Conservation (phyloP, 2,329 filamentous ascomycete genomes). For the Fusarium denticulatum region DNA sequence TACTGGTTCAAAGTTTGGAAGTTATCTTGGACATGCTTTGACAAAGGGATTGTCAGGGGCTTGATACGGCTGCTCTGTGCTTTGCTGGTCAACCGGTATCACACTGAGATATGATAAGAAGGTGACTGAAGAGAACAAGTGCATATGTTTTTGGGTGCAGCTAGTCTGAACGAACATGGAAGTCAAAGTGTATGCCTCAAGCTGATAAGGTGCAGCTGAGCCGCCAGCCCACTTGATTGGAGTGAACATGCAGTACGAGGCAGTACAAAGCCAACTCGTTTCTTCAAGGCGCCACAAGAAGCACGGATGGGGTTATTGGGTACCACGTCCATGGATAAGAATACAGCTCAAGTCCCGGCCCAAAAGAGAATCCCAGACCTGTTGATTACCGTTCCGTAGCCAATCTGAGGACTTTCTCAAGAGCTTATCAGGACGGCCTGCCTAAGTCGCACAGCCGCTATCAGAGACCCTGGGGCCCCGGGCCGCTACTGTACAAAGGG, state of each 20-base stretch:
- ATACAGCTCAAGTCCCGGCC: slow-evolving; percentile 5
- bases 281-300: slow-evolving; percentile 8
- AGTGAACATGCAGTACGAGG: not conserved
- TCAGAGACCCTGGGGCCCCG: slow-evolving; percentile 26
- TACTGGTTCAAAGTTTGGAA: not conserved
- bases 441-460: slow-evolving; percentile 10
- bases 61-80: not conserved
- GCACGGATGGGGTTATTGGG: slow-evolving; percentile 22
- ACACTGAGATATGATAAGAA: not conserved
- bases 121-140: not conserved
- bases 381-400: not conserved
- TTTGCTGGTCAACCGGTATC: not conserved
- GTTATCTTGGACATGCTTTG: not conserved
- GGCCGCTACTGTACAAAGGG: slow-evolving; percentile 9
- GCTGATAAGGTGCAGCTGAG: slow-evolving; percentile 1
- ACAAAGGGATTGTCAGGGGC: not conserved
- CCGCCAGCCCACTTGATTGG: not conserved
- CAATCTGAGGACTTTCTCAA: slow-evolving; percentile 23
- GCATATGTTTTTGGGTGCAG: not conserved
- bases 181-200: not conserved
- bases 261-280: not conserved
- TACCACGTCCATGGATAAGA: slow-evolving; percentile 14
- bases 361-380: slow-evolving; percentile 5
- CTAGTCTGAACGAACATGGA: not conserved
- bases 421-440: slow-evolving; percentile 28